Conservation (phyloP, 2,329 filamentous ascomycete genomes). For the Fusarium albidum region DNA sequence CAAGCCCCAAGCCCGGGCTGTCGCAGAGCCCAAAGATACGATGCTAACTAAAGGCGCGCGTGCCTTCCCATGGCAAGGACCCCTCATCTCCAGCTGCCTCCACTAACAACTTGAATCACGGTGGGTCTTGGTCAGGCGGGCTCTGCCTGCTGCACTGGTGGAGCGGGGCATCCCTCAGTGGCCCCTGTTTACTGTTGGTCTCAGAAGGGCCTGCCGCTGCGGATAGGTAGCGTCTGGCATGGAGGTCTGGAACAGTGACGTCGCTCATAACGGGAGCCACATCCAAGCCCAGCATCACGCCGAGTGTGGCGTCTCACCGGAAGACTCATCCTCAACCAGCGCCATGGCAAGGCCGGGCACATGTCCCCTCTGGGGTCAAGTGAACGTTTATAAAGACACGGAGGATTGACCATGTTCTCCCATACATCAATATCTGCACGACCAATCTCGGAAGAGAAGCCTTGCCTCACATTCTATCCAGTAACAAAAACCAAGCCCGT, state of each 20-base stretch:
- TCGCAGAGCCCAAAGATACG: neutral
- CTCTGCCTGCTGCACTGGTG: slow-evolving; percentile 7
- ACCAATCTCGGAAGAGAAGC: too few species aligned
- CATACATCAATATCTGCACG: too few species aligned
- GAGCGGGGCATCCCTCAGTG: slow-evolving; percentile 13
- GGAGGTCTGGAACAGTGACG: neutral
- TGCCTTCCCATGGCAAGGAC: slow-evolving; percentile 23
- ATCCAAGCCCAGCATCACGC: neutral
- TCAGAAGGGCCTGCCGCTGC: neutral
- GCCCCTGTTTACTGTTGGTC: neutral
- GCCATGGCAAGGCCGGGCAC: neutral
- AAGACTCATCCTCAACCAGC: neutral
- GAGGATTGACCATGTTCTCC: neutral
- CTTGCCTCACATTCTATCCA: too few species aligned
- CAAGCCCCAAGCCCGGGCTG: neutral
- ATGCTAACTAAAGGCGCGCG: neutral
- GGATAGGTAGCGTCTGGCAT: too few species aligned
- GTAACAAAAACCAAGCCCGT: too few species aligned
- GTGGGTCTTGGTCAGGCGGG: slow-evolving; percentile 26
- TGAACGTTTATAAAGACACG: neutral
- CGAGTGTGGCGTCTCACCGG: neutral
- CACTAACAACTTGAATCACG: slow-evolving; percentile 12
- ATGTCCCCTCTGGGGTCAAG: too few species aligned
- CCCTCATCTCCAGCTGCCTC: slow-evolving; percentile 28
- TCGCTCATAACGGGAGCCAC: neutral